Percentiles rank a stretch among this genome's conserved stretches.
phyloP scores from a whole-genome alignment of 2,329 filamentous ascomycete genomes.

The Aspergillus melleus region DNA sequence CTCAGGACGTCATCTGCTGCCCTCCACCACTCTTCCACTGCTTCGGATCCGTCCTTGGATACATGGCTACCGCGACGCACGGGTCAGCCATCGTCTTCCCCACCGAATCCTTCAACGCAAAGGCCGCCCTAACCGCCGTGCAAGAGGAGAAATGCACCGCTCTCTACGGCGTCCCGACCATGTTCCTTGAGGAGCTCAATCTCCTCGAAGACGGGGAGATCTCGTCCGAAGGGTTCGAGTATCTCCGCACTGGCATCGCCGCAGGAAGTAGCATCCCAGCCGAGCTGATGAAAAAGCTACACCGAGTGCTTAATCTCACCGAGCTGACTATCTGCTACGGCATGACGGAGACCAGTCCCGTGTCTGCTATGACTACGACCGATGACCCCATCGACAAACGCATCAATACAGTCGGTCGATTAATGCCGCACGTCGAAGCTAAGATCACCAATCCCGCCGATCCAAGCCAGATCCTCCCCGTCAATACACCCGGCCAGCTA shows the following conservation, averaged over 20 bases:
- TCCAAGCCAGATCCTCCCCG: constrained; percentile 57
- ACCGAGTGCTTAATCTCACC: constrained; percentile 70
- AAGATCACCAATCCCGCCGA: constrained; percentile 75
- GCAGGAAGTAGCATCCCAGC: constrained; percentile 84
- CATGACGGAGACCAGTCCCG: constrained; percentile 84
- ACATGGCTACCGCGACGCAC: constrained; percentile 89
- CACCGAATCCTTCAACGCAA: constrained; percentile 80
- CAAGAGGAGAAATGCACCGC: constrained; percentile 65
- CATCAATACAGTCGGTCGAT: constrained; percentile 72
- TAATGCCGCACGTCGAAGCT: constrained; percentile 77
- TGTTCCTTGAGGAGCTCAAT: constrained; percentile 88
- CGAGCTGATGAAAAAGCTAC: constrained; percentile 66
- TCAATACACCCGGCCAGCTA: constrained; percentile 74
- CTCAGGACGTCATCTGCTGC: constrained; percentile 67
- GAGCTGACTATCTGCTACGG: constrained; percentile 94
- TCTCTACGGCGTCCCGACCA: constrained; percentile 88
- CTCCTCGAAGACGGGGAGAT: constrained; percentile 60
- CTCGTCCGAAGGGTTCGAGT: constrained; percentile 56
- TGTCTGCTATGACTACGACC: constrained; percentile 75
- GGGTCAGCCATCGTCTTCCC: constrained; percentile 81
- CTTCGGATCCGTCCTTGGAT: constrained; percentile 89
- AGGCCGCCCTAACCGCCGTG: constrained; percentile 65
- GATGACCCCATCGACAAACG: constrained; percentile 71
- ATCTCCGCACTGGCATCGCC: constrained; percentile 84
- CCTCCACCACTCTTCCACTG: constrained; percentile 65